These are phyloP conservation scores for Botryotinia convoluta DNA, from an alignment of 2,329 filamentous ascomycete genomes.

Conservation along the genomic window DNA sequence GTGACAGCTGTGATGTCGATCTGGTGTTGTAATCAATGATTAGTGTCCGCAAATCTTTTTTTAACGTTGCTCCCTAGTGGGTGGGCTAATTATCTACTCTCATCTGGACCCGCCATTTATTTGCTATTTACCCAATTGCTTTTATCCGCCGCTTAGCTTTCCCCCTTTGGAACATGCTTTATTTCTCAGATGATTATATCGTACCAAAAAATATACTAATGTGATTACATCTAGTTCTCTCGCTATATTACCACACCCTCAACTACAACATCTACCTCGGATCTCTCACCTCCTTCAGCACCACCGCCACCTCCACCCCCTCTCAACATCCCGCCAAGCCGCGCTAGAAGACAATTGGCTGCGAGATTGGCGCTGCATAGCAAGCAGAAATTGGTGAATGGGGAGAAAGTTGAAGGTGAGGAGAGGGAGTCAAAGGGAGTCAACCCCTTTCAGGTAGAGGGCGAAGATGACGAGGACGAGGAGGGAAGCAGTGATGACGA, in stretches of 20 bases:
- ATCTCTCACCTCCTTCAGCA: conserved; percentile 55
- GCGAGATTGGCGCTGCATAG: conserved; percentile 75
- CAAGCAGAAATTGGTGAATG: conserved; percentile 48
- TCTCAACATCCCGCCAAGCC: conserved; percentile 80
- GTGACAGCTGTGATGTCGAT: conserved; percentile 19
- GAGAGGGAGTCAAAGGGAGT: conserved; percentile 28
- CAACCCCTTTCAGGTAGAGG: conserved; percentile 38
- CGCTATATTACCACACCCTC: conserved; percentile 38
- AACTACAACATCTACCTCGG: conserved; percentile 33
- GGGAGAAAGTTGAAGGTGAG: conserved; percentile 27
- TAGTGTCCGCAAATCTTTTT: conserved; percentile 21
- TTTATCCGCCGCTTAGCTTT: conserved; percentile 12
- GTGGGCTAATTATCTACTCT: conserved; percentile 8
- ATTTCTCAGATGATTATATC: neutral
- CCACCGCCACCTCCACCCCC: conserved; percentile 71
- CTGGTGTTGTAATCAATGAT: conserved; percentile 17
- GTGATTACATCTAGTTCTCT: conserved; percentile 34
- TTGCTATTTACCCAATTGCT: conserved; percentile 14
- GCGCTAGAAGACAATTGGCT: conserved; percentile 87
- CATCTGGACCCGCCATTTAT: conserved; percentile 14
- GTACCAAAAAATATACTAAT: conserved; percentile 28
- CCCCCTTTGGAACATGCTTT: neutral
- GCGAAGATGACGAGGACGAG: conserved; percentile 35
- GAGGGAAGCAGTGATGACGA: conserved; percentile 32
- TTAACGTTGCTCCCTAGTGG: conserved; percentile 23